A percentile compares a stretch with the other conserved stretches of the same genome.
Evolutionary conservation across 768 basidiomycete genomes (phyloP).

Genomic region (Russula dissimulans): DNA sequence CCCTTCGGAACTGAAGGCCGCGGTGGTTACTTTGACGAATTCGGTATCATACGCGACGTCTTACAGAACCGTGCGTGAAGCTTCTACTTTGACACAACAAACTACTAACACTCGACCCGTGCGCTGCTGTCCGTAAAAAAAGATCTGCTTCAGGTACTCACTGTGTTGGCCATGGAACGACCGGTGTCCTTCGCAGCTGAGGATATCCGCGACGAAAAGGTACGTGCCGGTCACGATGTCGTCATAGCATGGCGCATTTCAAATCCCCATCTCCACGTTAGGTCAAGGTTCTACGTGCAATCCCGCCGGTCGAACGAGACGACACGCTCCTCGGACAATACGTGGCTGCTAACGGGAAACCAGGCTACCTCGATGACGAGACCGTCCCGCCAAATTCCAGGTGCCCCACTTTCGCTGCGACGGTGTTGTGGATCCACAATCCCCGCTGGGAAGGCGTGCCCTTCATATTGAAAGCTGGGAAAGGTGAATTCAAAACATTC

Average conservation of each 20-base stretch:
- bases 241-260: neutral
- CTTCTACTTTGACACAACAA: neutral
- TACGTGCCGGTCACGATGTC: slow-evolving; percentile 25
- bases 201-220: slow-evolving; percentile 99
- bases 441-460: slow-evolving; percentile 98
- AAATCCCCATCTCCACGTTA: slow-evolving; percentile 28
- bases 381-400: slow-evolving; percentile 88
- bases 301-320: slow-evolving; percentile 65
- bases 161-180: slow-evolving; percentile 93
- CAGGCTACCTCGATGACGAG: slow-evolving; percentile 97
- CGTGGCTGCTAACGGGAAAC: slow-evolving; percentile 78
- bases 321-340: slow-evolving; percentile 95
- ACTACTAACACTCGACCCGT: neutral
- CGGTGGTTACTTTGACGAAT: slow-evolving; percentile 99
- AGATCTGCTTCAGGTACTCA: slow-evolving; percentile 95
- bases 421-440: slow-evolving; percentile 86
- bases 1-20: slow-evolving; percentile 99
- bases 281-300: slow-evolving; percentile 94
- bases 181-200: slow-evolving; percentile 96
- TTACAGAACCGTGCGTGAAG: slow-evolving; percentile 87
- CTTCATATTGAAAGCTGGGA: slow-evolving; percentile 96
- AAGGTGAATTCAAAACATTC: slow-evolving; percentile 40
- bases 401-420: slow-evolving; percentile 92
- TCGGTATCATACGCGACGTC: slow-evolving; percentile 97
- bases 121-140: neutral